phyloP scores from a whole-genome alignment of 768 basidiomycete species.

The Podaxis rugospora region DNA sequence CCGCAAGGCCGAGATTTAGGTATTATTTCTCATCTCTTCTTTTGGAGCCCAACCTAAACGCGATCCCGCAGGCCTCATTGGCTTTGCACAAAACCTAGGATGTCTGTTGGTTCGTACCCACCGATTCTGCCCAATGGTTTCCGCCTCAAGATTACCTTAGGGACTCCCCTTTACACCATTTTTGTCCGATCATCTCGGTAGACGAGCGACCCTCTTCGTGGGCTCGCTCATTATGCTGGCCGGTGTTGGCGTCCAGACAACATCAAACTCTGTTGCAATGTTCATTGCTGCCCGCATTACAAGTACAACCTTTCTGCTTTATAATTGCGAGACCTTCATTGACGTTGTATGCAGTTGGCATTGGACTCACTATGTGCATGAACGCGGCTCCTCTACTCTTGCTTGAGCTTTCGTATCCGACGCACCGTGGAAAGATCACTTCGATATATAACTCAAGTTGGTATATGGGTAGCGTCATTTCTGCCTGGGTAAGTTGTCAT shows the following conservation, averaged over 20 bases:
- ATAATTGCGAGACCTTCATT: not conserved
- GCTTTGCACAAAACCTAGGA: slow-evolving; percentile 61
- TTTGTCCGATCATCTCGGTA: slow-evolving; percentile 58
- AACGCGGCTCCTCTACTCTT: slow-evolving; percentile 63
- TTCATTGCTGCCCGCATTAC: slow-evolving; percentile 57
- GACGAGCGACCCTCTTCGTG: slow-evolving; percentile 52
- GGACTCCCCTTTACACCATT: slow-evolving; percentile 61
- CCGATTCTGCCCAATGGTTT: not conserved
- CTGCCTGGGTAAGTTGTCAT: slow-evolving; percentile 35
- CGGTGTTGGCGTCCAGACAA: slow-evolving; percentile 54
- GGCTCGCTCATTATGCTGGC: slow-evolving; percentile 62
- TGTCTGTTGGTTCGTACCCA: slow-evolving; percentile 38
- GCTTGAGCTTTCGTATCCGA: slow-evolving; percentile 67
- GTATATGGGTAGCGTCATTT: slow-evolving; percentile 70
- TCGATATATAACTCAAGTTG: slow-evolving; percentile 69
- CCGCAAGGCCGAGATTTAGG: slow-evolving; percentile 52
- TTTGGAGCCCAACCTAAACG: not conserved
- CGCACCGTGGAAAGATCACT: slow-evolving; percentile 58
- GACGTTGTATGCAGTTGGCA: slow-evolving; percentile 43
- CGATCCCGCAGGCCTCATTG: slow-evolving; percentile 48
- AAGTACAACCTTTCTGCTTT: slow-evolving; percentile 28
- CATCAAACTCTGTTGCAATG: slow-evolving; percentile 39
- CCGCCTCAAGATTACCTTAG: slow-evolving; percentile 20
- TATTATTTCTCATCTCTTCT: slow-evolving; percentile 13
- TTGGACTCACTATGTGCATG: slow-evolving; percentile 56